Evolutionary conservation across 2,329 filamentous ascomycete species (phyloP), one percentile per base, ranked within the genome.

Genomic region (Neurospora crassa): DNA sequence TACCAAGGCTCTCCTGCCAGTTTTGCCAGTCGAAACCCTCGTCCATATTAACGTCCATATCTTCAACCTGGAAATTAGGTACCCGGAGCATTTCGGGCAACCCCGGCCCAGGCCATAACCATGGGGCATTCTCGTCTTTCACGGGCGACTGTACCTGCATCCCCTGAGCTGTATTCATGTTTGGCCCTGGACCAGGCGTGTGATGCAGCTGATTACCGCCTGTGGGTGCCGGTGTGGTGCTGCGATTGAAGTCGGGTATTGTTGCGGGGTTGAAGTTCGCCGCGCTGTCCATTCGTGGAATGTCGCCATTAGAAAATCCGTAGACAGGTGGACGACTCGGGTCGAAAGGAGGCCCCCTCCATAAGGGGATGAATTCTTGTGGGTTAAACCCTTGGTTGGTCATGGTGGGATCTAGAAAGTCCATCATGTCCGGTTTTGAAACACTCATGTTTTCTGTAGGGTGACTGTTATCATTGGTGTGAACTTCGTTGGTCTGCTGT

Each of bases 51-150:
- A 80, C 76, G 70, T 81, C 80, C 14, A 75, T 68, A 16, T 79
- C 79, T 37, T 80, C 79, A 1, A 59, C 47, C 34, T 68, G 68
- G 69, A 73, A 67, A 69, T 72, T 70, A 67, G 73, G 72, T 72
- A 76, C 47, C 68, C 69, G 53, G 40, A 75, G 16, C 59, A 74
- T 68, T 63, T 73, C 74, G 14, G 72, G 67, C 20, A 72, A 67
- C 24, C 71, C 72, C 43, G 20, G 72, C 14, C 80, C 81, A 1
- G 84, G 84, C 67, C 87, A 88, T 74, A 87, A 81, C 74, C 87
- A 88, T 68, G 87, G 86, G 1, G 86, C 83, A 12, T 84, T 84
- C 34, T 82, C 82, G 3, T 82, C 85, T 3, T 87, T 74, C 5
- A 76, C 69, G 2, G 77, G 72, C 11, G 76, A 74, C 16, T 71